Conservation (phyloP, 495 filamentous ascomycete species). For the Penicillium canariense region DNA sequence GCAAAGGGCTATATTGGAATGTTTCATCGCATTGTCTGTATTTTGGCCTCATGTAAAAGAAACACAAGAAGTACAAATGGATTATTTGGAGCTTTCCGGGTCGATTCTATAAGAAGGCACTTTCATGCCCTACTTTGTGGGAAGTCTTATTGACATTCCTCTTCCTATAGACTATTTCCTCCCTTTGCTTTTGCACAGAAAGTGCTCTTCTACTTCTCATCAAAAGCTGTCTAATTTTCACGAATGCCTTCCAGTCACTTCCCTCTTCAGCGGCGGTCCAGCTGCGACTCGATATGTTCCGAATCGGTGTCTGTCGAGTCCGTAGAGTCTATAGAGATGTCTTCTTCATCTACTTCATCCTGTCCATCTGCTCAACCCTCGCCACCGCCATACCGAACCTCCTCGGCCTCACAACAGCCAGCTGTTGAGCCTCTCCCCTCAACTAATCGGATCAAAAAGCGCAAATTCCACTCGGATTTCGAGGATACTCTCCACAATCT, state of each 20-base stretch:
- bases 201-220: too few species aligned
- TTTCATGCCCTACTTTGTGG: not conserved
- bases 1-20: slow-evolving; percentile 11
- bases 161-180: not conserved
- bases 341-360: not conserved
- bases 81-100: not conserved
- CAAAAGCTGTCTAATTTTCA: not conserved
- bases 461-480: slow-evolving; percentile 11
- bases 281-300: not conserved
- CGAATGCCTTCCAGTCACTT: not conserved
- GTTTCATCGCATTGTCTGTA: slow-evolving; percentile 18
- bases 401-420: not conserved
- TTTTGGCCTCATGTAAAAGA: not conserved
- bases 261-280: not conserved
- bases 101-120: not conserved
- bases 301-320: not conserved
- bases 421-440: not conserved
- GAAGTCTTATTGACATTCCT: not conserved
- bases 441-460: not conserved
- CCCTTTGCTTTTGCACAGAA: too few species aligned
- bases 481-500: slow-evolving; percentile 30
- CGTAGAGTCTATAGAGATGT: not conserved
- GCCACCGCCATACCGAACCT: not conserved
- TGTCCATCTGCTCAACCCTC: not conserved
- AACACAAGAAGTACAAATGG: not conserved